phyloP scores from a whole-genome alignment of 1,284 basidiomycete genomes.

The Cryptococcus deneoformans region DNA sequence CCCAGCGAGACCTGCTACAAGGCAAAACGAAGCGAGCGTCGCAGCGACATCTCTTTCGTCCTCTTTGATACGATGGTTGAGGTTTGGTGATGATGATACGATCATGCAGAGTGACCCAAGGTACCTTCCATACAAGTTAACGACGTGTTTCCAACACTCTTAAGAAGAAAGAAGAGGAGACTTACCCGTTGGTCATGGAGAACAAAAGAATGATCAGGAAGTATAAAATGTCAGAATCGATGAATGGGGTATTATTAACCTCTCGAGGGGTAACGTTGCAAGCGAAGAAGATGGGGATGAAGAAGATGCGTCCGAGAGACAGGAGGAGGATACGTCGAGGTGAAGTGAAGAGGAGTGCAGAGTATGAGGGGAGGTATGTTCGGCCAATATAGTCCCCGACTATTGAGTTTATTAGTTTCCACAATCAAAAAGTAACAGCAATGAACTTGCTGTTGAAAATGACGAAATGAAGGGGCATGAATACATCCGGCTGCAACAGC shows the following conservation, averaged over 20 bases:
- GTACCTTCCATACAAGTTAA: slow-evolving; percentile 18
- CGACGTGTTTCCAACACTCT: neutral
- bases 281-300: slow-evolving; percentile 77
- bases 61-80: slow-evolving; percentile 47
- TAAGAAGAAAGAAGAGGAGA: slow-evolving; percentile 47
- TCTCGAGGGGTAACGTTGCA: slow-evolving; percentile 59
- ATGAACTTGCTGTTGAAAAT: slow-evolving; percentile 45
- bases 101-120: slow-evolving; percentile 47
- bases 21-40: slow-evolving; percentile 70
- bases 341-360: slow-evolving; percentile 64
- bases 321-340: slow-evolving; percentile 59
- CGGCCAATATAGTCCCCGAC: slow-evolving; percentile 75
- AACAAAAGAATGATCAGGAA: slow-evolving; percentile 68
- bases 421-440: neutral
- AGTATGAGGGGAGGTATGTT: slow-evolving; percentile 64
- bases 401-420: slow-evolving; percentile 5
- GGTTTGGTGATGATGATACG: slow-evolving; percentile 39
- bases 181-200: slow-evolving; percentile 73
- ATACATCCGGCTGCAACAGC: slow-evolving; percentile 43
- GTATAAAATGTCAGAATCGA: slow-evolving; percentile 68
- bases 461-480: slow-evolving; percentile 50
- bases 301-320: slow-evolving; percentile 65
- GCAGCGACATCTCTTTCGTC: slow-evolving; percentile 79
- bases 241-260: slow-evolving; percentile 11
- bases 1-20: slow-evolving; percentile 67